Evolutionary conservation across 352 stramenopile genomes (phyloP).

Genomic region (Phytophthora lateralis): DNA sequence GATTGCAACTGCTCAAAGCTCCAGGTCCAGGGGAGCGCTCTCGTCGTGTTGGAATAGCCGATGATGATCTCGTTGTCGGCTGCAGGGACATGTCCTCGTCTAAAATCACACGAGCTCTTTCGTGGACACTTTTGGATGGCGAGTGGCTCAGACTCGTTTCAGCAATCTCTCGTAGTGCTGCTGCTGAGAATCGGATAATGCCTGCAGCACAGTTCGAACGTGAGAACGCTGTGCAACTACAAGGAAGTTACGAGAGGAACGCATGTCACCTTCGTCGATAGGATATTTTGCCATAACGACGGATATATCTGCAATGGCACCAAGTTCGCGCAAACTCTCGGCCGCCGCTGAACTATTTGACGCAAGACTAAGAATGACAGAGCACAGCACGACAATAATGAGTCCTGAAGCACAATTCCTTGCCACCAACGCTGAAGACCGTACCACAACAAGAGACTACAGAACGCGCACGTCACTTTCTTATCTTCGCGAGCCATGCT

Average conservation of each 20-base stretch:
- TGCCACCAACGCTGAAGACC: not conserved
- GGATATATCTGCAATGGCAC: constrained; percentile 69
- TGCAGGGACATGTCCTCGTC: constrained; percentile 46
- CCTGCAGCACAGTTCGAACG: constrained; percentile 24
- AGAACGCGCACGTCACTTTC: constrained; percentile 74
- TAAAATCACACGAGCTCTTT: constrained; percentile 70
- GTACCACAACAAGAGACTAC: constrained; percentile 68
- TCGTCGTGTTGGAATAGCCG: constrained; percentile 12
- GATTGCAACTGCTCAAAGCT: constrained; percentile 13
- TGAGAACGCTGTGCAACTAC: constrained; percentile 6
- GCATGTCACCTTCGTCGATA: constrained; percentile 54
- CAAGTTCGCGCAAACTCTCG: constrained; percentile 47
- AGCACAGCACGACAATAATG: constrained; percentile 1
- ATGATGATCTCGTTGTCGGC: not conserved
- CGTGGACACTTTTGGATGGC: constrained; percentile 61
- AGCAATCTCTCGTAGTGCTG: constrained; percentile 61
- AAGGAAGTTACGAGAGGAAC: not conserved
- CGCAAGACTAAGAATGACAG: constrained; percentile 40
- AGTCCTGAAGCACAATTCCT: not conserved
- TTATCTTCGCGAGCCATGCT: constrained; percentile 68
- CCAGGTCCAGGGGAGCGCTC: constrained; percentile 8
- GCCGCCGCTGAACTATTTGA: constrained; percentile 52
- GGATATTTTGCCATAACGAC: constrained; percentile 79
- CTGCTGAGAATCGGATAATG: constrained; percentile 70
- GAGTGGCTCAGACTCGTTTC: constrained; percentile 61